Conservation (phyloP, 192 early-diverging fungal species). For the Funneliformis mosseae region DNA sequence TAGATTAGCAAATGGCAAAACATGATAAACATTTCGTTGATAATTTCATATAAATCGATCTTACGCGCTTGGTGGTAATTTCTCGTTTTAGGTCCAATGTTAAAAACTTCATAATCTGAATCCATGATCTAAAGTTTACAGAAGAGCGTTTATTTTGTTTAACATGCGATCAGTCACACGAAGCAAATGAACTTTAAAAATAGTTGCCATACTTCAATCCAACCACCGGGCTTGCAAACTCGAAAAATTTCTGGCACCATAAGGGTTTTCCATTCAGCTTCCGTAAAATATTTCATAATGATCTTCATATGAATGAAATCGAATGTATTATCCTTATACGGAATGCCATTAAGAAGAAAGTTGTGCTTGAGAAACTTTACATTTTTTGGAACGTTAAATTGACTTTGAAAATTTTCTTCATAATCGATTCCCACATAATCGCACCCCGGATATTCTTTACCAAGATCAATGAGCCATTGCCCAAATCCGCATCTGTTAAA, state of each 20-base stretch:
- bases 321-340: slow-evolving; percentile 8
- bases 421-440: not conserved
- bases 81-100: not conserved
- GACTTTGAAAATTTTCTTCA: not conserved
- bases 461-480: not conserved
- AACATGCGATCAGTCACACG: no score
- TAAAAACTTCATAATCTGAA: not conserved
- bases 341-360: not conserved
- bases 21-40: not conserved
- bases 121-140: not conserved
- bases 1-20: not conserved
- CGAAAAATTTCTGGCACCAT: not conserved
- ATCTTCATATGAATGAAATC: not conserved
- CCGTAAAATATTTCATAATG: not conserved
- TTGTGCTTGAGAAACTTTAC: not conserved
- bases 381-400: not conserved
- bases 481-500: not conserved
- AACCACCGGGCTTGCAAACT: not conserved
- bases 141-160: no score
- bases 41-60: not conserved
- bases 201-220: not conserved
- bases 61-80: not conserved
- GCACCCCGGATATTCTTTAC: not conserved
- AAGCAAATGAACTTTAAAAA: no score
- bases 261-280: not conserved